A percentile compares a stretch with the other conserved stretches of the same genome.
Conservation (phyloP, 2,329 filamentous ascomycete genomes). For the Scedosporium dehoogii region DNA sequence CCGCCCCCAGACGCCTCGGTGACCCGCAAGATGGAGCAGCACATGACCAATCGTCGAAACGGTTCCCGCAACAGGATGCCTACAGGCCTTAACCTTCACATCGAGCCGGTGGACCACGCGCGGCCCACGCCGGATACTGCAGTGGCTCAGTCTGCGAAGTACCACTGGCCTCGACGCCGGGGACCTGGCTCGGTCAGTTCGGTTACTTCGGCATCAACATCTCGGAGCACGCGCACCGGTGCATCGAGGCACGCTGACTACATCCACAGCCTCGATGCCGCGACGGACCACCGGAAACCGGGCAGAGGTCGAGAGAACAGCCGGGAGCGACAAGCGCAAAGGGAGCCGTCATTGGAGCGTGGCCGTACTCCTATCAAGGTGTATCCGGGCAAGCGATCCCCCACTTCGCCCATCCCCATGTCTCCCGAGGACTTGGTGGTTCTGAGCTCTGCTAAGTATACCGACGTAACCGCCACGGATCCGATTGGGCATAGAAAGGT, state of each 20-base stretch:
- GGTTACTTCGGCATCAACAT: slow-evolving; percentile 44
- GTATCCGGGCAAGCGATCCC: slow-evolving; percentile 70
- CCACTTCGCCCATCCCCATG: slow-evolving; percentile 89
- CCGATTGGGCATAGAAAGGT: slow-evolving; percentile 10
- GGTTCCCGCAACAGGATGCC: slow-evolving; percentile 73
- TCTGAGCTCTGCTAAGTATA: slow-evolving; percentile 36
- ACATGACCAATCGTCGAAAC: slow-evolving; percentile 43
- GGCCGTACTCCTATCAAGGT: slow-evolving; percentile 57
- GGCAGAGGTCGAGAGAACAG: slow-evolving; percentile 37
- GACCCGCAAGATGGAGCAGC: slow-evolving; percentile 51
- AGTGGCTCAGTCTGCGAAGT: slow-evolving; percentile 35
- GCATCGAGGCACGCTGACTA: slow-evolving; percentile 62
- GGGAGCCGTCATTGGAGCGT: slow-evolving; percentile 60
- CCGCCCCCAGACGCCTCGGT: slow-evolving; percentile 53
- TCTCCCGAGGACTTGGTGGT: slow-evolving; percentile 75
- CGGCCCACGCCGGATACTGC: slow-evolving; percentile 48
- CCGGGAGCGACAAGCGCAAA: slow-evolving; percentile 34
- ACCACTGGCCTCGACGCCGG: slow-evolving; percentile 45
- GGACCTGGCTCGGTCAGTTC: slow-evolving; percentile 49
- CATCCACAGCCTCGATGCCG: slow-evolving; percentile 75
- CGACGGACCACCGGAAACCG: slow-evolving; percentile 50
- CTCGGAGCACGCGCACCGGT: slow-evolving; percentile 35
- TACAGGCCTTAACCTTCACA: slow-evolving; percentile 54
- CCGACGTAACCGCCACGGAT: not conserved
- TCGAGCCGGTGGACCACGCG: slow-evolving; percentile 44